A percentile compares a stretch with the other conserved stretches of the same genome.
Conservation (phyloP, 2,329 filamentous ascomycete genomes). For the Xylaria sp. region DNA sequence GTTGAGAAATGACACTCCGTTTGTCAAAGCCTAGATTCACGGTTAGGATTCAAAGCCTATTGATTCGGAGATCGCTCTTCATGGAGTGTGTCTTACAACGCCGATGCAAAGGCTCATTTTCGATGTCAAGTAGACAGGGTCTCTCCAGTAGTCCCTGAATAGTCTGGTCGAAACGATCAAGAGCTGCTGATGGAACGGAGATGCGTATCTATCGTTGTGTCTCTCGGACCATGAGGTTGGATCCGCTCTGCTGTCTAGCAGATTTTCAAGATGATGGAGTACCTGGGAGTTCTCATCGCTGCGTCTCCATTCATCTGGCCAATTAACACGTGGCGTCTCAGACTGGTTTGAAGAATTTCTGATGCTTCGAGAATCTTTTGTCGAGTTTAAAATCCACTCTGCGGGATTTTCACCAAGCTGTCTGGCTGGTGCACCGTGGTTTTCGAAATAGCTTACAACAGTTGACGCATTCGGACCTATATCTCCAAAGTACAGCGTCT, state of each 20-base stretch:
- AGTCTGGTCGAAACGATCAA: constrained; percentile 6
- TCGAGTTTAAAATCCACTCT: not conserved
- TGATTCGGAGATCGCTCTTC: not conserved
- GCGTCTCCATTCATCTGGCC: not conserved
- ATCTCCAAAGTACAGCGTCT: not conserved
- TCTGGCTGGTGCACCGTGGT: not conserved
- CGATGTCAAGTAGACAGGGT: constrained; percentile 20
- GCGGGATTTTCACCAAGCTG: not conserved
- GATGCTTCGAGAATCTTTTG: not conserved
- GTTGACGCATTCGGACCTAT: not conserved
- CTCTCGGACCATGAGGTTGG: no score
- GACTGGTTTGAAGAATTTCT: no score
- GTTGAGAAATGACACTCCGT: constrained; percentile 78
- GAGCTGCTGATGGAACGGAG: constrained; percentile 3
- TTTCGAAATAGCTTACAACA: not conserved
- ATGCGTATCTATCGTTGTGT: no score
- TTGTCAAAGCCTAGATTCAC: constrained; percentile 63
- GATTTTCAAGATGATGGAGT: not conserved
- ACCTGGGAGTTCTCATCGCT: not conserved
- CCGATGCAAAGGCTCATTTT: constrained; percentile 20
- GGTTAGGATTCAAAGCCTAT: not conserved
- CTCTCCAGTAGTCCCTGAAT: constrained; percentile 25
- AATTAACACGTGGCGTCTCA: not conserved
- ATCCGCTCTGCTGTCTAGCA: no score
- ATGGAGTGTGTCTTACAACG: constrained; percentile 9